These are phyloP conservation scores for Xylaria sp. DNA, from an alignment of 2,329 filamentous ascomycete genomes.

Conservation along the genomic window DNA sequence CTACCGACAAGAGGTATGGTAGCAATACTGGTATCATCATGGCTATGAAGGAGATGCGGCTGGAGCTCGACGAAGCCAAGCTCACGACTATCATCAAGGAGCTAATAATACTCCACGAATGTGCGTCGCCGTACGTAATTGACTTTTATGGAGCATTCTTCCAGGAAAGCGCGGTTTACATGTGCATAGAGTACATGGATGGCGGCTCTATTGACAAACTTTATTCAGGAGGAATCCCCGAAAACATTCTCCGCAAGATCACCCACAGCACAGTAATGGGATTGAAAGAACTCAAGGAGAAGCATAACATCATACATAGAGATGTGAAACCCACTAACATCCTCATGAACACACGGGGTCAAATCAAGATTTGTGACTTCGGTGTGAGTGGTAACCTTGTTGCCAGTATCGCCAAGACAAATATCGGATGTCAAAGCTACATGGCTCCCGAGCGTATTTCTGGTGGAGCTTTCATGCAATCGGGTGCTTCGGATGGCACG, in stretches of 20 bases:
- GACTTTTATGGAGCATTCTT: constrained; percentile 99
- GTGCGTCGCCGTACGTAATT: constrained; percentile 94
- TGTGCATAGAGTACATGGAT: constrained; percentile 99
- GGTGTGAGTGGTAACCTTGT: constrained; percentile 96
- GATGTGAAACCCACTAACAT: constrained; percentile 99
- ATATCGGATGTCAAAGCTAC: constrained; percentile 98
- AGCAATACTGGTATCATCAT: constrained; percentile 80
- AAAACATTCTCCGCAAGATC: constrained; percentile 88
- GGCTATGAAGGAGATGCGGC: constrained; percentile 98
- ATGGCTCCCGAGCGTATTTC: constrained; percentile 98
- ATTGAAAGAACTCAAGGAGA: constrained; percentile 91
- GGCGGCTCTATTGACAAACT: constrained; percentile 97
- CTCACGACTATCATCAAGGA: constrained; percentile 98
- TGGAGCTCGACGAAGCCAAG: constrained; percentile 96
- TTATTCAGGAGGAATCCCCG: constrained; percentile 89
- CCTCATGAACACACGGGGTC: constrained; percentile 85
- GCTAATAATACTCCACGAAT: constrained; percentile 93
- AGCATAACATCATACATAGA: constrained; percentile 98
- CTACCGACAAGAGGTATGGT: constrained; percentile 48
- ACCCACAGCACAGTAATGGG: constrained; percentile 90
- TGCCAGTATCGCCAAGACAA: constrained; percentile 97
- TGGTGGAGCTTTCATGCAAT: constrained; percentile 79
- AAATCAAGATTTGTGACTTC: constrained; percentile 99
- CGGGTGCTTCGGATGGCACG: constrained; percentile 79
- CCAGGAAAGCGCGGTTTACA: constrained; percentile 98